These are phyloP conservation scores for Annulohypoxylon maeteangense DNA, from an alignment of 495 filamentous ascomycete genomes.

Conservation along the genomic window DNA sequence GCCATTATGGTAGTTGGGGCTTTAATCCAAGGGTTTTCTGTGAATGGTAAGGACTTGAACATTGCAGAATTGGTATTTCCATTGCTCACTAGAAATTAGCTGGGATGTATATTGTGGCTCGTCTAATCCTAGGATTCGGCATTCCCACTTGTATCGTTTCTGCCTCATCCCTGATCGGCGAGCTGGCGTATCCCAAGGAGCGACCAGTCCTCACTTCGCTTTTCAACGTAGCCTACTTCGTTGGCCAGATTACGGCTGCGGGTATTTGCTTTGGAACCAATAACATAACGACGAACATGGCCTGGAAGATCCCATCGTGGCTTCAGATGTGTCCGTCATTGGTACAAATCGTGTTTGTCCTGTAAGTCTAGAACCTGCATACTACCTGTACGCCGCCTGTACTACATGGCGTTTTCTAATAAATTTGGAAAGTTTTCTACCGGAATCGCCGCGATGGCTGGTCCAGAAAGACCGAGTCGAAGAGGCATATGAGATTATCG, in stretches of 20 bases:
- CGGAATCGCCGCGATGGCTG: slow-evolving; percentile 66
- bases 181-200: slow-evolving; percentile 73
- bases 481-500: slow-evolving; percentile 64
- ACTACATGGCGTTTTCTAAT: slow-evolving; percentile 29
- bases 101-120: slow-evolving; percentile 71
- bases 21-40: slow-evolving; percentile 58
- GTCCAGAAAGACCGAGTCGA: slow-evolving; percentile 62
- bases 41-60: slow-evolving; percentile 48
- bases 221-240: slow-evolving; percentile 73
- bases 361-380: slow-evolving; percentile 47
- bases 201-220: slow-evolving; percentile 71
- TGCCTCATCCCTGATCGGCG: slow-evolving; percentile 70
- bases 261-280: slow-evolving; percentile 69
- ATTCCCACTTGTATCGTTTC: slow-evolving; percentile 71
- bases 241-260: slow-evolving; percentile 71
- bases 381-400: slow-evolving; percentile 51
- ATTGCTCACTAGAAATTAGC: slow-evolving; percentile 37
- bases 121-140: slow-evolving; percentile 71
- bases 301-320: slow-evolving; percentile 73
- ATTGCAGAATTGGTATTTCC: background rate
- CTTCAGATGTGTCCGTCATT: slow-evolving; percentile 67
- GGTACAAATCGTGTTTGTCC: slow-evolving; percentile 65
- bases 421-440: slow-evolving; percentile 55
- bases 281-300: slow-evolving; percentile 65
- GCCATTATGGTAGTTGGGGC: slow-evolving; percentile 68